Evolutionary conservation across 148 eudicot species (phyloP).

Genomic region (Agrostemma githago): DNA sequence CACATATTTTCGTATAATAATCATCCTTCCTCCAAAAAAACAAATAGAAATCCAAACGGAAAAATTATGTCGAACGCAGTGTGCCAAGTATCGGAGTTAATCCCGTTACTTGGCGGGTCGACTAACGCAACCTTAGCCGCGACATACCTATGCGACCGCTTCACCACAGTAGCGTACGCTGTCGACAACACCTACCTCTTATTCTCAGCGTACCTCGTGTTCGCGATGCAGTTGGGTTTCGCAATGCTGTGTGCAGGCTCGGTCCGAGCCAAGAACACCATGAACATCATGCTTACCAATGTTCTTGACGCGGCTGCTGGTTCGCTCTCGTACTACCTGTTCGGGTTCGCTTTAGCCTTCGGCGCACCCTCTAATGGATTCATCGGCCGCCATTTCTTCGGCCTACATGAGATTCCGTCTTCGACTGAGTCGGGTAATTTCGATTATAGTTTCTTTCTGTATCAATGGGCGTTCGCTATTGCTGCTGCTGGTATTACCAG

Average conservation of each 20-base stretch:
- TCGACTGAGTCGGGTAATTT: neutral
- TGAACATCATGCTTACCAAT: constrained; percentile 59
- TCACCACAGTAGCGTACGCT: constrained; percentile 32
- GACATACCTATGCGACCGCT: constrained; percentile 25
- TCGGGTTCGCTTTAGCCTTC: constrained; percentile 23
- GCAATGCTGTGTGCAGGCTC: constrained; percentile 66
- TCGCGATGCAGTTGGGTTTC: constrained; percentile 59
- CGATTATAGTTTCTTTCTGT: constrained; percentile 44
- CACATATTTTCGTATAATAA: no score
- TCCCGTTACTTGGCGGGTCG: constrained; percentile 15
- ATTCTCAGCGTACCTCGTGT: constrained; percentile 50
- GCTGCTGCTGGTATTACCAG: constrained; percentile 55
- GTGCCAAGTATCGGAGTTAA: constrained; percentile 8
- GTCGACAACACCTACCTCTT: constrained; percentile 48
- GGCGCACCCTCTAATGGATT: constrained; percentile 41
- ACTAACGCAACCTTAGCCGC: constrained; percentile 23
- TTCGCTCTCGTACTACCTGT: constrained; percentile 23
- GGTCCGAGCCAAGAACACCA: constrained; percentile 53
- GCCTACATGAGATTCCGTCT: constrained; percentile 22
- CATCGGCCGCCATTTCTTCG: constrained; percentile 38
- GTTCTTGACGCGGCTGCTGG: constrained; percentile 62
- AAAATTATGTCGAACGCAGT: constrained; percentile 10
- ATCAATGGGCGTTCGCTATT: constrained; percentile 53
- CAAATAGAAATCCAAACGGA: no score
- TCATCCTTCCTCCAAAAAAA: no score